These are phyloP conservation scores for Mortierella sp. DNA, from an alignment of 371 early-diverging fungal genomes.

Conservation along the genomic window DNA sequence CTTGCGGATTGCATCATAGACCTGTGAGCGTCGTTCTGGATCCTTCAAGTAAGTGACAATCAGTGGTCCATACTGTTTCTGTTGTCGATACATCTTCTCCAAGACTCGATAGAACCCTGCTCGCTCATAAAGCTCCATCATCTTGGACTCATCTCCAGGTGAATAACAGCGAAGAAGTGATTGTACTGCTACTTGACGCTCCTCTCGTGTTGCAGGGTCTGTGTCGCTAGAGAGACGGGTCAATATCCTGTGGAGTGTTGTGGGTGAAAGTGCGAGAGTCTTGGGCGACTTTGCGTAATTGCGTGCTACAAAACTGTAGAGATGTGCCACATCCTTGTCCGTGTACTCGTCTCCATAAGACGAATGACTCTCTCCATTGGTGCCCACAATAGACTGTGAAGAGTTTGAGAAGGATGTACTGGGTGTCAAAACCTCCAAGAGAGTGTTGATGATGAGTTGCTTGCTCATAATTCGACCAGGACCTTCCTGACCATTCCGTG, in stretches of 20 bases:
- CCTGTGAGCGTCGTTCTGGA: constrained; percentile 59
- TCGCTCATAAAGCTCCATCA: constrained; percentile 68
- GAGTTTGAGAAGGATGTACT: constrained; percentile 27
- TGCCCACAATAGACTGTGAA: constrained; percentile 10
- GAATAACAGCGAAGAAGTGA: constrained; percentile 71
- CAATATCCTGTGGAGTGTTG: constrained; percentile 68
- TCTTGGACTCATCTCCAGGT: constrained; percentile 64
- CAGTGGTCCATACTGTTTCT: constrained; percentile 72
- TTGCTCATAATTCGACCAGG: constrained; percentile 75
- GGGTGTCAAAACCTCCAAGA: constrained; percentile 68
- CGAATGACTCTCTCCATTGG: constrained; percentile 1
- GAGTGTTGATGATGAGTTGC: constrained; percentile 79
- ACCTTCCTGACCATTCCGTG: constrained; percentile 61
- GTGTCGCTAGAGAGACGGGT: constrained; percentile 65
- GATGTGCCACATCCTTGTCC: constrained; percentile 59
- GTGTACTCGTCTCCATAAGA: constrained; percentile 29
- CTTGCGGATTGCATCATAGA: constrained; percentile 69
- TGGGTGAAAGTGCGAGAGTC: constrained; percentile 67
- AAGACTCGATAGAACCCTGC: constrained; percentile 80
- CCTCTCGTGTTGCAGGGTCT: constrained; percentile 62
- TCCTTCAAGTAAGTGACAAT: constrained; percentile 78
- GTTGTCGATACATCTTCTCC: constrained; percentile 71
- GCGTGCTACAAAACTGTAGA: constrained; percentile 78
- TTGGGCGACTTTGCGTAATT: constrained; percentile 73
- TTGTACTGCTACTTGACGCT: constrained; percentile 76